Conservation (phyloP, 352 stramenopile species). For the Pythium monospermum region DNA sequence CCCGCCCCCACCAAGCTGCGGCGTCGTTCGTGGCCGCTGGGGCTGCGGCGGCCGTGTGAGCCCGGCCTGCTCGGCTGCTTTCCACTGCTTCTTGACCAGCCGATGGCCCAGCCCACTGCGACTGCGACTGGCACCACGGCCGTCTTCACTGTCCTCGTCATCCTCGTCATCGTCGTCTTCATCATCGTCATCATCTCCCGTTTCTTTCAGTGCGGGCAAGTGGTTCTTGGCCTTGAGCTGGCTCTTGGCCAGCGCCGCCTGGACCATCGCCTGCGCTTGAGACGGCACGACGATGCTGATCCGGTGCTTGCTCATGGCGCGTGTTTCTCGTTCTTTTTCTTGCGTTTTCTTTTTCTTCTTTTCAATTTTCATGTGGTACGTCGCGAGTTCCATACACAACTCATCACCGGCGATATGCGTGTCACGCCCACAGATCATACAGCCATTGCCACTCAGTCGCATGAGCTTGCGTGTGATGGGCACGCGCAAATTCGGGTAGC, state of each 20-base stretch:
- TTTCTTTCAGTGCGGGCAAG: constrained; percentile 27
- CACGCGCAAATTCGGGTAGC: constrained; percentile 63
- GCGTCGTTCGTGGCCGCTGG: constrained; percentile 12
- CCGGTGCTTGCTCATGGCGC: constrained; percentile 42
- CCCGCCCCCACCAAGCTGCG: background rate
- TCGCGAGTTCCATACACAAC: constrained; percentile 70
- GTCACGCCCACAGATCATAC: constrained; percentile 62
- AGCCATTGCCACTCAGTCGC: constrained; percentile 73
- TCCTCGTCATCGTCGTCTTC: constrained; percentile 11
- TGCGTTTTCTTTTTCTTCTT: constrained; percentile 47
- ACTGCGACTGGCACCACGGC: background rate
- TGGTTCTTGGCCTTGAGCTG: constrained; percentile 11
- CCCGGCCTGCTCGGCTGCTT: constrained; percentile 38
- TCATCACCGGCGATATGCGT: constrained; percentile 74
- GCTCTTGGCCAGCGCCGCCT: background rate
- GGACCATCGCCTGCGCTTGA: constrained; percentile 3
- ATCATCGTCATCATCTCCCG: constrained; percentile 20
- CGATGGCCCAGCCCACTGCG: constrained; percentile 35
- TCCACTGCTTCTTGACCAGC: constrained; percentile 49
- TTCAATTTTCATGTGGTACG: constrained; percentile 64
- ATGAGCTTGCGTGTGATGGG: constrained; percentile 82
- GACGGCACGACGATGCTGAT: constrained; percentile 31
- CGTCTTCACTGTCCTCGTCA: constrained; percentile 4
- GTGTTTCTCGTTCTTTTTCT: constrained; percentile 30
- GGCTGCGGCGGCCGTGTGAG: constrained; percentile 17